A percentile compares a stretch with the other conserved stretches of the same genome.
Evolutionary conservation across 2,329 filamentous ascomycete species (phyloP).

Genomic region (Pseudogymnoascus sp.): DNA sequence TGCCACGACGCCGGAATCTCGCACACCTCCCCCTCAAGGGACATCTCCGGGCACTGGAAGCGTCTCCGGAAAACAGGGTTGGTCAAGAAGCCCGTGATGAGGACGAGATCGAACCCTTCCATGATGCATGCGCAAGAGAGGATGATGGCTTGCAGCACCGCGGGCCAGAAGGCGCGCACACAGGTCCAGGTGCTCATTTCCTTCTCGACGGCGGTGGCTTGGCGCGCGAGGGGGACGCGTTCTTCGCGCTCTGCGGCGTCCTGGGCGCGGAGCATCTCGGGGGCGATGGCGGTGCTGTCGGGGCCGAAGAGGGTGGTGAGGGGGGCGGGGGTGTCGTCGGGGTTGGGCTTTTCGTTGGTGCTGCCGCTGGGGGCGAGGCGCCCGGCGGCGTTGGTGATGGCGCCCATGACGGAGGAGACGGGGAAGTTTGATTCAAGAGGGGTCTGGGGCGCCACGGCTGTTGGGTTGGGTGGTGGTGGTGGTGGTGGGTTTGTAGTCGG

Average conservation of each 20-base stretch:
- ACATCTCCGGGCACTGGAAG: neutral
- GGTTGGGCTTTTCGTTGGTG: neutral
- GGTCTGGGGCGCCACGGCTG: neutral
- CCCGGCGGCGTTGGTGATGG: neutral
- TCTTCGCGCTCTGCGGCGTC: slow-evolving; percentile 1
- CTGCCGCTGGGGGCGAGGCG: neutral
- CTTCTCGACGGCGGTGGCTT: neutral
- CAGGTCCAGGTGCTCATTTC: neutral
- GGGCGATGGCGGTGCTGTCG: neutral
- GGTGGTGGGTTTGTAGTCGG: neutral
- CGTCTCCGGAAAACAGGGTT: neutral
- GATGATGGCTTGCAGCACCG: neutral
- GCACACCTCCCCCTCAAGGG: neutral
- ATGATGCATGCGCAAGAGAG: slow-evolving; percentile 1
- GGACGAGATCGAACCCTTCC: slow-evolving; percentile 1
- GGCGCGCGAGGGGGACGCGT: neutral
- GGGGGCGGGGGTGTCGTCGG: neutral
- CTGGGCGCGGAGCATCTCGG: neutral
- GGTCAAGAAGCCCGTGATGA: neutral
- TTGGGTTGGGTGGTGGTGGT: neutral
- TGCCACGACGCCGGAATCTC: slow-evolving; percentile 20
- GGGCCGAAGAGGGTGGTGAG: neutral
- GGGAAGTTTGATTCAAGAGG: neutral
- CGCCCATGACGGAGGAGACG: neutral
- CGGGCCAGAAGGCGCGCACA: neutral